Evolutionary conservation across 805 yeast genomes (phyloP), one percentile per base, ranked within the genome.

Genomic region (Starmerella gropengiesseri): DNA sequence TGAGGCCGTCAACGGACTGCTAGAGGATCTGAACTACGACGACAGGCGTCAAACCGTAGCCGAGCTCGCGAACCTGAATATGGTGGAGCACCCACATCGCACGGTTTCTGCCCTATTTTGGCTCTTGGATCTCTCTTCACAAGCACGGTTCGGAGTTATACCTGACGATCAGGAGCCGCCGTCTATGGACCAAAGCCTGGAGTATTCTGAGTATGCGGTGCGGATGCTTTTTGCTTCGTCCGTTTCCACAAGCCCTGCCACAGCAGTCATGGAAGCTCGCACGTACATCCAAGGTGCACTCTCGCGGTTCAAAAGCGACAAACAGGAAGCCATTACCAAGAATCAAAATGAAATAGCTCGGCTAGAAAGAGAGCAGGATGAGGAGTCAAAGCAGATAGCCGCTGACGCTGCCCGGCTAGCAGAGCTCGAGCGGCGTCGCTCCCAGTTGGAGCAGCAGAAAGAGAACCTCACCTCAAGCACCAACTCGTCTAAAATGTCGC

Each of bases 191-290:
- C 29, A 34, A 14, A 22, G 29, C 11, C 20, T 23, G 5, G 37
- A 23, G 14, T 34, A 34, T 23, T 28, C 37, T 8, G 37, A 34
- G 37, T 34, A 34, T 23, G 37, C 37, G 6, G 37, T 23, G 12
- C 28, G 37, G 1, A 34, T 34, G 37, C 7, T 23, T 14, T 34
- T 23, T 23, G 37, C 37, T 3, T 34, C 37, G 4, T 34, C 37
- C 4, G 7, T 22, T n/a, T 14, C 37, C 3, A 23, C 5, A 20
- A 7, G 21, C 2, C 37, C 37, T 1, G 37, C 16, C 5, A n/a
- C 11, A 5, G 23, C 37, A 4, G 37, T 34, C n/a, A 28, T 29
- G 5, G 37, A 34, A 14, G 37, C 37, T 8, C 37, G 13, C 20
- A 14, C 27, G 7, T 34, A 34, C 29, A 34, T 34, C 25, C 29